Evolutionary conservation across 768 basidiomycete species (phyloP).

Genomic region (Phlebiopsis gigantea): DNA sequence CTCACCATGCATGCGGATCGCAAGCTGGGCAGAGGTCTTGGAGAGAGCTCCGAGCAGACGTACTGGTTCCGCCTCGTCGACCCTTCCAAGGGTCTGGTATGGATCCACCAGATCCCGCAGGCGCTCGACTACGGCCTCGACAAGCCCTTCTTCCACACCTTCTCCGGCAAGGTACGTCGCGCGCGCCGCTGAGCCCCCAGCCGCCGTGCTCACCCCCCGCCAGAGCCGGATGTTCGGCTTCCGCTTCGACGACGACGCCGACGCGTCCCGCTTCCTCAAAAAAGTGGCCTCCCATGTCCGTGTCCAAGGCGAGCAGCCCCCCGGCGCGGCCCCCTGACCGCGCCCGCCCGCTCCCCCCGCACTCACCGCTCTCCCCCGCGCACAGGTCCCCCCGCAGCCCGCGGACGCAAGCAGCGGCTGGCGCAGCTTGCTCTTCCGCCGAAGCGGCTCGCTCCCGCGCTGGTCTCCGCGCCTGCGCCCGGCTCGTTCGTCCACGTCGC

Average conservation of each 20-base stretch:
- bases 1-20: slow-evolving; percentile 16
- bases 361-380: neutral
- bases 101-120: slow-evolving; percentile 61
- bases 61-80: slow-evolving; percentile 63
- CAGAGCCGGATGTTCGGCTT: slow-evolving; percentile 46
- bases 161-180: slow-evolving; percentile 71
- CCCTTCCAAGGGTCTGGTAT: slow-evolving; percentile 50
- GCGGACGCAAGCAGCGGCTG: neutral
- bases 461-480: slow-evolving; percentile 54
- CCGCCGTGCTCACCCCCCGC: slow-evolving; percentile 17
- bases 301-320: slow-evolving; percentile 29
- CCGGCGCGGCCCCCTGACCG: neutral
- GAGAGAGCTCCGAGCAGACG: slow-evolving; percentile 26
- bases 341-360: neutral
- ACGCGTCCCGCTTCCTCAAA: slow-evolving; percentile 55
- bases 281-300: slow-evolving; percentile 51
- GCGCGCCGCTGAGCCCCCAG: neutral
- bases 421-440: slow-evolving; percentile 1
- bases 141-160: slow-evolving; percentile 89
- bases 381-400: neutral
- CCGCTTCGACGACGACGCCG: slow-evolving; percentile 55
- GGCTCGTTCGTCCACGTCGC: slow-evolving; percentile 63
- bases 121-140: slow-evolving; percentile 73
- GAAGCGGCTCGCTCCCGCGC: slow-evolving; percentile 29
- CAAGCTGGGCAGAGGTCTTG: slow-evolving; percentile 13